Conservation (phyloP, 495 filamentous ascomycete species). For the Pseudoneurospora amorphoporcata region DNA sequence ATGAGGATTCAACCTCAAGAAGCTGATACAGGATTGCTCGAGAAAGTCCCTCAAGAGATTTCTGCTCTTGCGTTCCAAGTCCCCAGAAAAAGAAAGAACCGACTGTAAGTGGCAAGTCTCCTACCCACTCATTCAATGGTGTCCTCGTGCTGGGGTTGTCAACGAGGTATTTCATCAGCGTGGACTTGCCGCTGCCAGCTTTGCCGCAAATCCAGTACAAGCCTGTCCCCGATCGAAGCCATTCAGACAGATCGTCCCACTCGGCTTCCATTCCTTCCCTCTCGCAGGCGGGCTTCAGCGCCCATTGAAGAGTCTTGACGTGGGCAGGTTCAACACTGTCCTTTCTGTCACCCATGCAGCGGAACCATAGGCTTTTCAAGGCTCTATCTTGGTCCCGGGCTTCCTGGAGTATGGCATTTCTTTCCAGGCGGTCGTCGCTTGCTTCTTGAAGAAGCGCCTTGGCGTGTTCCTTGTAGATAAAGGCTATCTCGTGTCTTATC, state of each 20-base stretch:
- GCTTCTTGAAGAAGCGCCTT: not conserved
- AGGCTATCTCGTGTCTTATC: not conserved
- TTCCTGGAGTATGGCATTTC: not conserved
- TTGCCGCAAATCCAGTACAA: not conserved
- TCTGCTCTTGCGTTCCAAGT: not conserved
- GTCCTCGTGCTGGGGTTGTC: not conserved
- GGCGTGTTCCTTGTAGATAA: not conserved
- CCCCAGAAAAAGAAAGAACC: not conserved
- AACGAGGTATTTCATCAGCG: not conserved
- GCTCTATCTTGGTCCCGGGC: not conserved
- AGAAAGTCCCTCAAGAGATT: not conserved
- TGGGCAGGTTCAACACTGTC: not conserved
- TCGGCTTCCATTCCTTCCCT: not conserved
- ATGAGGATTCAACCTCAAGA: not conserved
- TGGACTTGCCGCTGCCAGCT: constrained; percentile 1
- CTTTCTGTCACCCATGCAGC: not conserved
- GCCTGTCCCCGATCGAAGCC: not conserved
- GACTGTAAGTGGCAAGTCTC: constrained; percentile 8
- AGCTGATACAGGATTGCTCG: not conserved
- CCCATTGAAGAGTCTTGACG: not conserved
- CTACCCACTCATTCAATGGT: not conserved
- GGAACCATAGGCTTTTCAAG: not conserved
- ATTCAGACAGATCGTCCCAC: not conserved
- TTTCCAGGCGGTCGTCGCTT: not conserved
- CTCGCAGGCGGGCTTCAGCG: not conserved